Evolutionary conservation across 2,329 filamentous ascomycete species (phyloP), one percentile per base, ranked within the genome.

Genomic region (Cytospora chrysosperma): DNA sequence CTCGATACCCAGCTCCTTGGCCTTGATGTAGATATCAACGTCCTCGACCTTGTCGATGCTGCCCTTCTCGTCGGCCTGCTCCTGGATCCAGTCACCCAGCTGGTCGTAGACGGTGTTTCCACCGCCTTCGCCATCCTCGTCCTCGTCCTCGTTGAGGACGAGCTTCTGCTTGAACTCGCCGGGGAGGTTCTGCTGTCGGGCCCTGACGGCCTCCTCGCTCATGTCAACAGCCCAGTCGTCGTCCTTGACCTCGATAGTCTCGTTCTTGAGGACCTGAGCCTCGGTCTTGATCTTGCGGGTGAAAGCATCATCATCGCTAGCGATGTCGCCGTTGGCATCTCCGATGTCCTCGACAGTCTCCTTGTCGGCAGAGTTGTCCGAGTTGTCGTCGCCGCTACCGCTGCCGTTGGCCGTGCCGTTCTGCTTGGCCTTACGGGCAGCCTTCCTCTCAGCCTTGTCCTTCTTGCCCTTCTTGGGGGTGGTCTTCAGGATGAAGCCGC

Each of bases 161-260:
- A 98, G 88, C 74, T 92, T 91, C 75, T 91, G 89, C 86, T 97
- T 97, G 75, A 99, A 89, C 74, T 98, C 95, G 69, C 88, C 89
- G n/a, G 95, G 92, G 58, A 99, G 90, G 69, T 93, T 89, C 77
- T 94, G 91, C 75, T 93, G 92, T 77, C 95, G 95, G 72, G 94
- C 94, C 81, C 90, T 93, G 81, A 98, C 90, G 69, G 95, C 95
- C 76, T 93, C 93, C 76, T 93, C 92, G 68, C 93, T 97, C 81
- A 96, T 95, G 76, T 99, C 95, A 65, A 98, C 92, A 67, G 93
- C 91, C 95, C 95, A 99, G 69, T 96, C 87, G 67, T 96, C 88
- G 69, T 97, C 92, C 77, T 93, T 91, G 72, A 80, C 77, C 61
- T 86, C 83, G 28, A 81, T 79, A 62, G 77, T 75, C 40, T 79